Evolutionary conservation across 352 stramenopile genomes (phyloP), one percentile per base, ranked within the genome.

Genomic region (Globisporangium viniferum): DNA sequence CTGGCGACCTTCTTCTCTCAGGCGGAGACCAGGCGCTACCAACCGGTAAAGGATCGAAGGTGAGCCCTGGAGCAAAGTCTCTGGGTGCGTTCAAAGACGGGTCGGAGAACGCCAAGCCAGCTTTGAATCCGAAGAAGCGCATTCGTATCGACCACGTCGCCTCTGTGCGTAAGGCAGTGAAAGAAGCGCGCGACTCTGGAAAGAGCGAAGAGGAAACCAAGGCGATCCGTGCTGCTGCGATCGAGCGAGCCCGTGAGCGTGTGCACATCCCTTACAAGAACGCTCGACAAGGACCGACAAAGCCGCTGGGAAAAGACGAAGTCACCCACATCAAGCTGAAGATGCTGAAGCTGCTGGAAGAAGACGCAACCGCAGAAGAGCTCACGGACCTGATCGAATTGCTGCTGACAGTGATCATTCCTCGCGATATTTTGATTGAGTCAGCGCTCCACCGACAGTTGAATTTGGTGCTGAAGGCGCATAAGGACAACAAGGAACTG

Each of bases 401-500:
- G 53, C 59, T 95, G 53, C 68, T 93, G 7, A 92, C 88, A 2
- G 82, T 94, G 44, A 86, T 90, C 24, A 91, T 95, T 33, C 86
- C 88, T 3, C 78, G 75, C 18, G 76, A 87, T n/a, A 73, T 92
- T n/a, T 59, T 95, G 49, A 74, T 91, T 29, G 88, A 95, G 44
- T 92, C 84, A 8, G 81, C 77, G 18, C 76, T 95, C 49, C 80
- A 91, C 66, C 78, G 79, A 18, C 88, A 95, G 69, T 68, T 95
- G 39, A 82, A 91, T 56, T 76, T 94, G 35, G 75, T 93, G 41
- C 62, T 91, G 27, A 90, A 93, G 59, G 84, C 86, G 12, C 83
- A 94, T 67, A 90, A 93, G 53, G 86, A 95, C 72, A 93, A 94
- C 80, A 93, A 93, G 72, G 88, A 95, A 62, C 74, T 95, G 49